Evolutionary conservation across 139 green algal species (phyloP), one percentile per base, ranked within the genome.

Genomic region (Mesotaenium endlicherianum): DNA sequence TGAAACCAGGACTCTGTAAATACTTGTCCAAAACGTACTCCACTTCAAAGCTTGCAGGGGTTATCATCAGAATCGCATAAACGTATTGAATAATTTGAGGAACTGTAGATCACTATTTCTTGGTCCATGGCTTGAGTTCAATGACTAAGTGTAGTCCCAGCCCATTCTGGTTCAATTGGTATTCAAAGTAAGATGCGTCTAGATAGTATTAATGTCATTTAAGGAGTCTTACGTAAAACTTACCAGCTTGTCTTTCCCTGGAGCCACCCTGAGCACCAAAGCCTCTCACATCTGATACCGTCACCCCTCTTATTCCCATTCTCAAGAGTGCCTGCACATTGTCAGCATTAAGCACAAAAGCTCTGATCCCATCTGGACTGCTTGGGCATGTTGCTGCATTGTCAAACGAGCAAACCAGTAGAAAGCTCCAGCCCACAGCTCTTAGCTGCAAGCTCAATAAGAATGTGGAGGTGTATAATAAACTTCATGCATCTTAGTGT

Each of bases 271-370:
- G 80, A 3, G 70, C 80, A 20, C 80, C 80, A 83, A 70, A 69
- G 26, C 80, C 80, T 41, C 74, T 38, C 71, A 86, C 80, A 36
- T 86, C 69, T 11, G 45, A 84, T 1, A 86, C 80, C 3, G 80
- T 86, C 75, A 86, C 11, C 2, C 80, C 80, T 3, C 74, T 17
- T 8, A 86, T 86, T 6, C 80, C 80, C 44, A 50, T 36, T 31
- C 14, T 45, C 42, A 75, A 42, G n/a, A 86, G 31, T 5, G 80
- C 80, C 76, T 83, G 76, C 43, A 72, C 11, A 80, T 26, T 70
- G 39, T 70, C 14, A 30, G 14, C 36, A 0, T n/a, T 0, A 0
- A 77, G 5, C 4, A 30, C 4, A 40, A 77, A 40, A 40, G 42
- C 31, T 30, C 11, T 30, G 69, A 64, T 77, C 0, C n/a, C 31